Evolutionary conservation across 2,329 filamentous ascomycete species (phyloP), one percentile per base, ranked within the genome.

Genomic region (Monosporascus sp.): DNA sequence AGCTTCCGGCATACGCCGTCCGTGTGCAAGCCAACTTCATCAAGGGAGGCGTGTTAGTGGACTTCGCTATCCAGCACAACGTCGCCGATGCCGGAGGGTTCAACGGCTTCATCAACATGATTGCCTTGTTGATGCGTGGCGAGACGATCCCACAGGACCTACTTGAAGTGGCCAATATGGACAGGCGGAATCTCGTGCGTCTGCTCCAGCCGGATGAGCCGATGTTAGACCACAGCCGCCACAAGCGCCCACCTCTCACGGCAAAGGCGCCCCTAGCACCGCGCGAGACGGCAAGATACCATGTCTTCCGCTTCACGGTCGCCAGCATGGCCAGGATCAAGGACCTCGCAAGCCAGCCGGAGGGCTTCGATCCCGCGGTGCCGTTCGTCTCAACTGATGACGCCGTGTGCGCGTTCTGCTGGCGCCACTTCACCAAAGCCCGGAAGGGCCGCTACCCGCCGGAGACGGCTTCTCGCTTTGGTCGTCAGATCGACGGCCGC

Each of bases 321-420:
- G 39, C 51, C 7, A 47, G 34, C 11, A 46, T 53, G 42, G 27
- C 38, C 6, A 17, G 25, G 31, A 20, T 53, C 15, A 53, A 53
- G 47, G 18, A 39, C 8, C 34, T 53, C 14, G 51, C 51, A 14
- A 50, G 20, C 22, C 22, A 22, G 25, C 41, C 17, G 6, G 18
- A 50, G 34, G 47, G 41, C 22, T 50, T 45, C 18, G 52, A 54
- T 34, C 45, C 39, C 6, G 22, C 25, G 7, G 47, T 52, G 14
- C 50, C 47, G 7, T 54, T 42, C 42, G 45, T 54, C 15, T 51
- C 53, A 3, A 54, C 53, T 1, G 44, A 54, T 31, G 52, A 54
- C 37, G 52, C 52, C 6, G 5, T 54, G 6, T 45, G 37, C 22
- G 52, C 52, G 2, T 54, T 54, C 41, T 54, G 52, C 49, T 54